Percentiles rank a stretch among this genome's conserved stretches.
Conservation (phyloP, 768 basidiomycete species). For the Phlegmacium glaucopus region DNA sequence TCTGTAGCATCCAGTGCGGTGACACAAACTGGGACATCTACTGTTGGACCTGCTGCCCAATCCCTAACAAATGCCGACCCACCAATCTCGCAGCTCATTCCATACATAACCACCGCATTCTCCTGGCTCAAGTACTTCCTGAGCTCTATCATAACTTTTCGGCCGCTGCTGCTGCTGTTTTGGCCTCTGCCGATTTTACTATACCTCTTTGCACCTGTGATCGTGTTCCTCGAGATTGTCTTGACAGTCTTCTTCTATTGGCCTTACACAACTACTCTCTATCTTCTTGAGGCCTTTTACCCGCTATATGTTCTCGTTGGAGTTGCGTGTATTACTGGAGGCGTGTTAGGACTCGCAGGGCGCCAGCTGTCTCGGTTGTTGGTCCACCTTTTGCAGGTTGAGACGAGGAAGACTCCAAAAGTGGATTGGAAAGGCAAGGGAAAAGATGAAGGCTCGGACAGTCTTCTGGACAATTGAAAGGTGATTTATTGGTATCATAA, state of each 20-base stretch:
- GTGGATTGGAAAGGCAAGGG: no score
- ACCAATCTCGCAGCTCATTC: constrained; percentile 15
- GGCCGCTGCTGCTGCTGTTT: constrained; percentile 18
- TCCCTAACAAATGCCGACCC: not conserved
- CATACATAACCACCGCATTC: constrained; percentile 10
- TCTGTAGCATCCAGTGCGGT: not conserved
- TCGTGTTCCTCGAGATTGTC: constrained; percentile 37
- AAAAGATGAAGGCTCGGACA: no score
- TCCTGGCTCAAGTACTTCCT: constrained; percentile 5
- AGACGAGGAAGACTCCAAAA: no score
- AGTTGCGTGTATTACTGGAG: constrained; percentile 52
- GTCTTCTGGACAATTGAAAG: no score
- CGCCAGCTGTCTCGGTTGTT: constrained; percentile 14
- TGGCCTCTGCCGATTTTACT: constrained; percentile 24
- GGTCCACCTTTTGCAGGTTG: constrained; percentile 4
- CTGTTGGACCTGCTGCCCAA: not conserved
- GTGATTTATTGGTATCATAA: no score
- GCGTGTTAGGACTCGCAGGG: constrained; percentile 39
- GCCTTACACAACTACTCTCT: constrained; percentile 39
- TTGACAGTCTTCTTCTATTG: constrained; percentile 39
- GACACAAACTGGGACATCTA: not conserved
- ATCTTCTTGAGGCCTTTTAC: constrained; percentile 41
- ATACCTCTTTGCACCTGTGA: constrained; percentile 48
- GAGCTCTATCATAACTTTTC: constrained; percentile 15
- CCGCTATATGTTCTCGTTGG: constrained; percentile 57